phyloP scores from a whole-genome alignment of 2,329 filamentous ascomycete genomes.

The Exophiala sp. region DNA sequence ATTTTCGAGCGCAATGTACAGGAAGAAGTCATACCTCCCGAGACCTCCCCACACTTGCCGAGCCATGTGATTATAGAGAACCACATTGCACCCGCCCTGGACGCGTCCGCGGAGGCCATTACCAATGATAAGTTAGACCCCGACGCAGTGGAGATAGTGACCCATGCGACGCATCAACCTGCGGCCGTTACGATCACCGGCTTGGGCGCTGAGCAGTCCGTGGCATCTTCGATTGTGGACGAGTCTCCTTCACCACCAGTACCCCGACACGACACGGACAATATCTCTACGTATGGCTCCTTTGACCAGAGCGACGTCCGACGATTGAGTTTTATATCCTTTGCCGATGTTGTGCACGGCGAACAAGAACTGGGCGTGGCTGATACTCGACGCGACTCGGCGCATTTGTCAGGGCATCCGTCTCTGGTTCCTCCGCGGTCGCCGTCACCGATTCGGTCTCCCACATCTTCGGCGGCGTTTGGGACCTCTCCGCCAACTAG shows the following conservation, averaged over 20 bases:
- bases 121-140: conserved; percentile 79
- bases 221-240: conserved; percentile 40
- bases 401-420: conserved; percentile 45
- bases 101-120: conserved; percentile 86
- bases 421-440: conserved; percentile 48
- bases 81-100: conserved; percentile 82
- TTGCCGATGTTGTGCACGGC: conserved; percentile 86
- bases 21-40: conserved; percentile 61
- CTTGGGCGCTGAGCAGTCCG: conserved; percentile 34
- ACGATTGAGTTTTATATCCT: conserved; percentile 89
- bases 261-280: conserved; percentile 48
- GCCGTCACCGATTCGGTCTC: conserved; percentile 73
- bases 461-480: conserved; percentile 63
- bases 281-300: conserved; percentile 68
- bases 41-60: conserved; percentile 79
- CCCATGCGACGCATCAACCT: conserved; percentile 74
- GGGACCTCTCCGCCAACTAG: conserved; percentile 70
- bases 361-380: conserved; percentile 41
- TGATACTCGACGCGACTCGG: conserved; percentile 53
- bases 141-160: conserved; percentile 88
- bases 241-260: conserved; percentile 49
- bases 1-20: conserved; percentile 97
- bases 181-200: conserved; percentile 63
- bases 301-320: conserved; percentile 73
- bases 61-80: conserved; percentile 92